Conservation (phyloP, 805 yeast species). For the Cyberlindnera amylophila region DNA sequence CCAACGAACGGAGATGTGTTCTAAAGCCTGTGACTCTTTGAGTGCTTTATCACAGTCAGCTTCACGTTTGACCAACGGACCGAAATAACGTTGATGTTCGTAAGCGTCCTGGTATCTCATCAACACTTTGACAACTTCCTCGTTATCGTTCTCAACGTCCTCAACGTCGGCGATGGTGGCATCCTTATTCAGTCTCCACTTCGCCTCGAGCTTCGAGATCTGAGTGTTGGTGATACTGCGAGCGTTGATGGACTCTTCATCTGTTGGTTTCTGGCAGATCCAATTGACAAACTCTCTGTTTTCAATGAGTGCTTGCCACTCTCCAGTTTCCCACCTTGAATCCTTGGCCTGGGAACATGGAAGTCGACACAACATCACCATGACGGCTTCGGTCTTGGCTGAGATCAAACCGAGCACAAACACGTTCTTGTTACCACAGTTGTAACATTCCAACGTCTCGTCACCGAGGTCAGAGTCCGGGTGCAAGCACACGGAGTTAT, state of each 20-base stretch:
- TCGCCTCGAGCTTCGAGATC: constrained; percentile 68
- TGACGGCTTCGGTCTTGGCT: constrained; percentile 82
- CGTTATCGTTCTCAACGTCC: constrained; percentile 44
- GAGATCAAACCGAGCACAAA: constrained; percentile 83
- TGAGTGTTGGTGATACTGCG: constrained; percentile 57
- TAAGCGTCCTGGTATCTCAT: constrained; percentile 78
- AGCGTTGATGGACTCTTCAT: constrained; percentile 56
- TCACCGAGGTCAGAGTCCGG: constrained; percentile 84
- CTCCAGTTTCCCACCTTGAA: constrained; percentile 78
- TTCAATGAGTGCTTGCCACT: constrained; percentile 85
- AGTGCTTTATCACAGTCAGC: constrained; percentile 73
- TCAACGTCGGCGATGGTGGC: constrained; percentile 71
- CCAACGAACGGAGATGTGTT: constrained; percentile 73
- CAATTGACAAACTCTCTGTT: constrained; percentile 75
- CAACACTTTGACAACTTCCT: constrained; percentile 64
- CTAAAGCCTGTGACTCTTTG: constrained; percentile 75
- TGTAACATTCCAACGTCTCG: constrained; percentile 81
- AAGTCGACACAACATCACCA: constrained; percentile 79
- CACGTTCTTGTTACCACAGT: constrained; percentile 79
- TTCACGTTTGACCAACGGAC: constrained; percentile 77
- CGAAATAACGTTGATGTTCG: constrained; percentile 81
- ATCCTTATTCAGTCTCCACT: constrained; percentile 71
- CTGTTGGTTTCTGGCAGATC: constrained; percentile 71
- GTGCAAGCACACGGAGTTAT: constrained; percentile 70
- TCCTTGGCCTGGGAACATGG: constrained; percentile 83